These are phyloP conservation scores for Aspergillus sparsus DNA, from an alignment of 495 filamentous ascomycete genomes.

Conservation along the genomic window DNA sequence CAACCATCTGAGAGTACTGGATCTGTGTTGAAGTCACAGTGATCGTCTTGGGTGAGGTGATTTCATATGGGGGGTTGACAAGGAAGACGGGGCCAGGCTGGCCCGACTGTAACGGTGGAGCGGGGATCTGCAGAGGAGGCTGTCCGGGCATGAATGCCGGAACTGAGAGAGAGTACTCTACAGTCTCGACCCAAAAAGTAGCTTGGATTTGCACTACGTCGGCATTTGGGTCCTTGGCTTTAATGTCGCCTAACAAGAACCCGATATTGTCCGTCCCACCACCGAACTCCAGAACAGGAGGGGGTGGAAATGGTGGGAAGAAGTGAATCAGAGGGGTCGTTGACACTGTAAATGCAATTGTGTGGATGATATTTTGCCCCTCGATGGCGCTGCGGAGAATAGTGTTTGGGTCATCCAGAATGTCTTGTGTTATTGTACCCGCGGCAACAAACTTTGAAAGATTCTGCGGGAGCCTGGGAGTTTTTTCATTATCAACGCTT, in stretches of 20 bases:
- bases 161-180: constrained; percentile 1
- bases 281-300: not conserved
- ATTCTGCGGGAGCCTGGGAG: not conserved
- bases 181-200: not conserved
- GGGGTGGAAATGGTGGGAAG: not conserved
- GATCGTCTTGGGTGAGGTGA: constrained; percentile 1
- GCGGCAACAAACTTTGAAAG: not conserved
- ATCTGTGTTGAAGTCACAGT: not conserved
- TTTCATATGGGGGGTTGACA: not conserved
- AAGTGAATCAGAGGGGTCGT: constrained; percentile 3
- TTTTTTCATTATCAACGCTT: not conserved
- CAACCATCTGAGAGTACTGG: constrained; percentile 1
- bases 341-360: not conserved
- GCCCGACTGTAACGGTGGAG: not conserved
- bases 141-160: not conserved
- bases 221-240: not conserved
- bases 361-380: not conserved
- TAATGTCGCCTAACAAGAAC: not conserved
- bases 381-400: constrained; percentile 1
- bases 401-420: not conserved
- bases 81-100: not conserved
- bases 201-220: not conserved
- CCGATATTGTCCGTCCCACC: constrained; percentile 1
- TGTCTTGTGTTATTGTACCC: not conserved
- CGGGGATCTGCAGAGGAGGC: not conserved